Conservation (phyloP, 2,329 filamentous ascomycete genomes). For the Neodidymelliopsis sp. region DNA sequence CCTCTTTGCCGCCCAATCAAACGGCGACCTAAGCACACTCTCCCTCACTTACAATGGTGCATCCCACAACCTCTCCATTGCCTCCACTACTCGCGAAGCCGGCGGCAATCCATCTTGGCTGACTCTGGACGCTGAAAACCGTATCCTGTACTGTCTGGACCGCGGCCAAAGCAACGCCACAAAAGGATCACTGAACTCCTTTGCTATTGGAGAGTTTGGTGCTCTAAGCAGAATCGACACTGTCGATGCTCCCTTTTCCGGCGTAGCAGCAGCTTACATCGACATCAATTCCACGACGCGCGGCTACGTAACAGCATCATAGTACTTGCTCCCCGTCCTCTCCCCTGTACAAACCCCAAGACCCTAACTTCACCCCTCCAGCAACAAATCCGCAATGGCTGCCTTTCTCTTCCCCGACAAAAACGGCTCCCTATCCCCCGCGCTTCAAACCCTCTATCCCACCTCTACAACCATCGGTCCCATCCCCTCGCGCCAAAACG, state of each 20-base stretch:
- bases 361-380: neutral
- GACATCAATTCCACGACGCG: slow-evolving; percentile 2
- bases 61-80: slow-evolving; percentile 15
- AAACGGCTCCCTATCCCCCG: slow-evolving; percentile 8
- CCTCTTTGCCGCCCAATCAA: slow-evolving; percentile 25
- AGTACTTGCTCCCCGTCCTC: slow-evolving; percentile 1
- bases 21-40: slow-evolving; percentile 22
- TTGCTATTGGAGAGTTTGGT: slow-evolving; percentile 12
- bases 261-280: slow-evolving; percentile 20
- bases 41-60: slow-evolving; percentile 1
- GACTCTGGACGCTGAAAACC: slow-evolving; percentile 17
- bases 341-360: neutral
- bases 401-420: slow-evolving; percentile 12
- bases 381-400: slow-evolving; percentile 20
- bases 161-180: slow-evolving; percentile 16
- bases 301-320: slow-evolving; percentile 20
- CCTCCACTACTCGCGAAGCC: slow-evolving; percentile 13
- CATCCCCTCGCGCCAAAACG: slow-evolving; percentile 44
- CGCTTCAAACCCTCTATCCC: slow-evolving; percentile 15
- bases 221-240: slow-evolving; percentile 13
- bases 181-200: slow-evolving; percentile 21
- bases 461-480: slow-evolving; percentile 11
- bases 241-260: slow-evolving; percentile 21
- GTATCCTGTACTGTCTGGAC: slow-evolving; percentile 26
- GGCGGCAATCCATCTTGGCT: slow-evolving; percentile 21